phyloP scores from a whole-genome alignment of 495 filamentous ascomycete genomes.

The Hypomontagnella monticulosa region DNA sequence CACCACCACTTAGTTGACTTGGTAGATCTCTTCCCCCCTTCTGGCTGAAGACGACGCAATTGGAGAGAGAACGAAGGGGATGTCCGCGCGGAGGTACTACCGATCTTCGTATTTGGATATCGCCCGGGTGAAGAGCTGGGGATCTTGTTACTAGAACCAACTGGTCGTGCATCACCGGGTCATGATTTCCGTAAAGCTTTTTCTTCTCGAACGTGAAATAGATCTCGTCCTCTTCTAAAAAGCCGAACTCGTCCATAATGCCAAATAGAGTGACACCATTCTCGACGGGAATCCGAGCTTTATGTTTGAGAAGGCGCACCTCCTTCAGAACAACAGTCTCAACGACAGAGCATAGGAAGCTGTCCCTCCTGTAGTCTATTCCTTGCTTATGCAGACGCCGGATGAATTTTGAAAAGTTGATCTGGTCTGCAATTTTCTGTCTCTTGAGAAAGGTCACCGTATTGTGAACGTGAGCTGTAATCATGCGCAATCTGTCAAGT shows the following conservation, averaged over 20 bases:
- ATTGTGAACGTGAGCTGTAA: conserved; percentile 63
- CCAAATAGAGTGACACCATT: conserved; percentile 79
- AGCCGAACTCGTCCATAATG: conserved; percentile 82
- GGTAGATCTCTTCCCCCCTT: conserved; percentile 76
- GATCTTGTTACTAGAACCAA: conserved; percentile 70
- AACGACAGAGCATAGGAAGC: conserved; percentile 69
- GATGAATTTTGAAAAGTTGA: conserved; percentile 68
- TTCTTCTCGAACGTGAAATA: conserved; percentile 62
- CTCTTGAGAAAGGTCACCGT: conserved; percentile 69
- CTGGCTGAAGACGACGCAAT: conserved; percentile 82
- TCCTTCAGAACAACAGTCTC: conserved; percentile 71
- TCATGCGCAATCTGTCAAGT: conserved; percentile 64
- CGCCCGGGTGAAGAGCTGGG: conserved; percentile 82
- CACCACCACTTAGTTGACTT: conserved; percentile 79
- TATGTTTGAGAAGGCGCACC: conserved; percentile 78
- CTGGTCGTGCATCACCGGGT: conserved; percentile 30
- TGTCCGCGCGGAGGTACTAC: conserved; percentile 64
- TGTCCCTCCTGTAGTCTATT: conserved; percentile 69
- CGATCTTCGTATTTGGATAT: conserved; percentile 71
- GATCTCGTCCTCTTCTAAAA: conserved; percentile 71
- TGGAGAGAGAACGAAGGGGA: conserved; percentile 66
- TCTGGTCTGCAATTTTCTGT: conserved; percentile 62
- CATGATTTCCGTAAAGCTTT: conserved; percentile 22
- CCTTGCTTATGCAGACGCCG: conserved; percentile 60
- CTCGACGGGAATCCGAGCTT: conserved; percentile 73